These are phyloP conservation scores for Apiotrichum montevideense DNA, from an alignment of 1,284 basidiomycete species.

Conservation along the genomic window DNA sequence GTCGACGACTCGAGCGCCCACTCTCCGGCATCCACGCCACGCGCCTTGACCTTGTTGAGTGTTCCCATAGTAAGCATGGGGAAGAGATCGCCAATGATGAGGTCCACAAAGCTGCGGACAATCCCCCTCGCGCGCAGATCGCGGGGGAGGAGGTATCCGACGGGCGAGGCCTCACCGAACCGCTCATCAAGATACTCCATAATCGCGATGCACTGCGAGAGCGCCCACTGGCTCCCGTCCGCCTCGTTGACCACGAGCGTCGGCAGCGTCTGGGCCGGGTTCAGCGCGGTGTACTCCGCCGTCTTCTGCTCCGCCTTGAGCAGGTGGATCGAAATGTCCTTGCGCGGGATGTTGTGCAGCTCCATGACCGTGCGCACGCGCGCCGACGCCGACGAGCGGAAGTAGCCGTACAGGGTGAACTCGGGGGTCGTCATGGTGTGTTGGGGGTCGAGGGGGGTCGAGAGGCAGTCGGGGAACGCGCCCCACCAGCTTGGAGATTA, in stretches of 20 bases:
- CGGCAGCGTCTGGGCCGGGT: conserved; percentile 10
- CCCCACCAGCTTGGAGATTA: too few relatives aligned
- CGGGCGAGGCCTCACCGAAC: background rate
- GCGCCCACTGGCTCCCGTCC: conserved; percentile 5
- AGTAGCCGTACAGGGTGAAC: conserved; percentile 17
- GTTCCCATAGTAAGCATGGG: conserved; percentile 11
- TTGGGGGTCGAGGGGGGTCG: background rate
- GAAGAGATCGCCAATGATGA: conserved; percentile 15
- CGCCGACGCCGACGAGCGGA: conserved; percentile 14
- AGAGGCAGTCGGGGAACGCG: too few relatives aligned
- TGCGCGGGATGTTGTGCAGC: conserved; percentile 9
- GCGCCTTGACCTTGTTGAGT: conserved; percentile 6
- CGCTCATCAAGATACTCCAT: conserved; percentile 17
- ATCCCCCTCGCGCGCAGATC: conserved; percentile 4
- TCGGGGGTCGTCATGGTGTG: background rate
- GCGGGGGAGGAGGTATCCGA: conserved; percentile 7
- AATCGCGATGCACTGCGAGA: conserved; percentile 15
- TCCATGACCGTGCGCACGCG: conserved; percentile 17
- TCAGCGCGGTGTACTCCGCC: conserved; percentile 4
- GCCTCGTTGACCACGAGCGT: conserved; percentile 6
- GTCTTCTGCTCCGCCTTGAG: conserved; percentile 13
- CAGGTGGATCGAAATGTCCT: conserved; percentile 5
- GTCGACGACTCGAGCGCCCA: conserved; percentile 9
- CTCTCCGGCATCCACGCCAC: conserved; percentile 5
- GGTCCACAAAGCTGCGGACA: conserved; percentile 10